These are phyloP conservation scores for Vinca major DNA, from an alignment of 305 asterid genomes.

Conservation along the genomic window DNA sequence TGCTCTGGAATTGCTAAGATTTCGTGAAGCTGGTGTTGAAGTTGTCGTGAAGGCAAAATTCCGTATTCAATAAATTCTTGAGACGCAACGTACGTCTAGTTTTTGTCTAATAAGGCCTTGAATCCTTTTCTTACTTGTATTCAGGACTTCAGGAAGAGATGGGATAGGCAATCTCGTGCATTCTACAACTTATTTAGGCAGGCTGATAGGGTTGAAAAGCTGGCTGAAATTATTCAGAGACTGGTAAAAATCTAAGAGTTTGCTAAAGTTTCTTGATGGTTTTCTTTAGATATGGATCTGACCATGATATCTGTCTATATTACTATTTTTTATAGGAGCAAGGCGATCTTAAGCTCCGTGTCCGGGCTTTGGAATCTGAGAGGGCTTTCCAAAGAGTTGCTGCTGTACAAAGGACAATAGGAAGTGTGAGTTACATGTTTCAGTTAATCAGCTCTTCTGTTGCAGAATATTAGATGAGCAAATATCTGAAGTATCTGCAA, in stretches of 20 bases:
- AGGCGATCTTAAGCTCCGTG: slow-evolving; percentile 96
- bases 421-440: slow-evolving; percentile 56
- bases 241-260: slow-evolving; percentile 38
- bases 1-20: slow-evolving; percentile 77
- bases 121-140: slow-evolving; percentile 14
- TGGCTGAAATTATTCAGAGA: slow-evolving; percentile 72
- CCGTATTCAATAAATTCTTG: neutral
- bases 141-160: slow-evolving; percentile 80
- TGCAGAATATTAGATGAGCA: neutral
- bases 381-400: slow-evolving; percentile 94
- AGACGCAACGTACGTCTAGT: neutral
- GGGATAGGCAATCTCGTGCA: slow-evolving; percentile 84
- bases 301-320: slow-evolving; percentile 4
- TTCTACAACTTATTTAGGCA: slow-evolving; percentile 86
- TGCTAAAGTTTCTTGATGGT: neutral
- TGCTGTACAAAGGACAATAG: slow-evolving; percentile 67
- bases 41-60: slow-evolving; percentile 59
- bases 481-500: neutral
- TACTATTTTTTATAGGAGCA: slow-evolving; percentile 49
- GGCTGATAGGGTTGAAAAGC: slow-evolving; percentile 93
- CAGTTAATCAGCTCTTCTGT: neutral
- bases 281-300: neutral
- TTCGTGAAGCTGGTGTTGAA: slow-evolving; percentile 94
- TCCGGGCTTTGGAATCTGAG: slow-evolving; percentile 90
- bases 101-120: slow-evolving; percentile 9